Evolutionary conservation across 2,329 filamentous ascomycete genomes (phyloP), one percentile per base, ranked within the genome.

Genomic region (Fusarium luffae): DNA sequence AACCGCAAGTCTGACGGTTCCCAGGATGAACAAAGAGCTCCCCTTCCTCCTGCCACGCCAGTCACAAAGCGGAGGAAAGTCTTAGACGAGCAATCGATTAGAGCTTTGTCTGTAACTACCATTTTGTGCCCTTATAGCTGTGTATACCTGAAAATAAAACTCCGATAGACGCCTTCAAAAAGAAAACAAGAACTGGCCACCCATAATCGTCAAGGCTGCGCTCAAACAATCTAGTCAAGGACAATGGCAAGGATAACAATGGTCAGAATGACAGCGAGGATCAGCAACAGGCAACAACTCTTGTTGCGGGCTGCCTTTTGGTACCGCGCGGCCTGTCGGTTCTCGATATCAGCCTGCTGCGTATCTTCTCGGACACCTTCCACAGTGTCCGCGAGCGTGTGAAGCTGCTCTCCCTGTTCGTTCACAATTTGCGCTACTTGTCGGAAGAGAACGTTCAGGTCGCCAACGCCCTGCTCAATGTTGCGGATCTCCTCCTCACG

Each of bases 351-450:
- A 43, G 95, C 97, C 41, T 93, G 93, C 56, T 90, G 86, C 14
- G 94, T 97, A 77, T 97, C 91, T 63, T 91, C 89, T 66, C 91
- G 88, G 47, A 94, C 92, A 68, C 90, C 90, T 79, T 96, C 90
- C 9, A 98, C 93, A 74, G 98, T 98, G 73, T 93, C 91, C 67
- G 90, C 90, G 75, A 99, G 97, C 19, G 92, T 92, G 76, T 95
- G 92, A 30, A 99, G 85, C 80, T 93, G 89, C 74, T 93, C 92
- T 52, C 96, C 96, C 82, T 99, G 96, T 82, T 98, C 95, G 66
- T 89, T 89, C 52, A 99, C 94, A 79, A 99, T 98, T 79, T 97
- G 94, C 48, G 95, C 96, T n/a, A 99, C 94, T 83, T 99, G 95
- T 68, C 94, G 88, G 85, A 99, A 99, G 44, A 99, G 86, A 77